Evolutionary conservation across 208 protist genomes (phyloP).

Genomic region (Herpetomonas muscarum): DNA sequence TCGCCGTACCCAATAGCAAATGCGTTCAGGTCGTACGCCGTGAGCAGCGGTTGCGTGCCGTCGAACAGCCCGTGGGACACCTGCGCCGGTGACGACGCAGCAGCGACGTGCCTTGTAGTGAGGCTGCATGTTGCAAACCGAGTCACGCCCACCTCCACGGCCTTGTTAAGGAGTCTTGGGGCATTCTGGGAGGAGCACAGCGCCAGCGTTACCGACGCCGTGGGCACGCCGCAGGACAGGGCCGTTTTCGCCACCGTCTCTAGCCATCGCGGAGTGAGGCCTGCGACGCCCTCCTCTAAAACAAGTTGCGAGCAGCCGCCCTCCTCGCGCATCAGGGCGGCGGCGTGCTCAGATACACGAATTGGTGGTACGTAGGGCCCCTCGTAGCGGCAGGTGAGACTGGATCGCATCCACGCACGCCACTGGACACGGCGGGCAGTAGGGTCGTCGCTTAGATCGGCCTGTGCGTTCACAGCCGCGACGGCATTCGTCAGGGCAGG

Average conservation of each 20-base stretch:
- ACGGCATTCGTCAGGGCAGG: slow-evolving; percentile 22
- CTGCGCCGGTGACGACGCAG: background rate
- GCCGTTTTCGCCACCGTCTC: slow-evolving; percentile 76
- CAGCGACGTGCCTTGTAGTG: background rate
- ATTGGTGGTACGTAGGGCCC: slow-evolving; percentile 63
- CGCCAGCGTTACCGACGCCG: slow-evolving; percentile 30
- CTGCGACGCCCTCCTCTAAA: slow-evolving; percentile 52
- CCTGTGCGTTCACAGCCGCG: background rate
- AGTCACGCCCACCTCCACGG: slow-evolving; percentile 33
- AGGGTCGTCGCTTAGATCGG: background rate
- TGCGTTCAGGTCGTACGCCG: no score
- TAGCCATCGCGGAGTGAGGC: slow-evolving; percentile 65
- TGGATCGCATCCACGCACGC: slow-evolving; percentile 77
- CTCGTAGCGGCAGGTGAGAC: slow-evolving; percentile 79
- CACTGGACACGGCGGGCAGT: slow-evolving; percentile 17
- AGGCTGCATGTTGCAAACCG: slow-evolving; percentile 33
- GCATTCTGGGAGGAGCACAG: slow-evolving; percentile 18
- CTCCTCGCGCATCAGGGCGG: slow-evolving; percentile 39
- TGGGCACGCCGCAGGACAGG: slow-evolving; percentile 52
- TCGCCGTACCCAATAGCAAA: no score
- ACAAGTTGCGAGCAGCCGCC: slow-evolving; percentile 41
- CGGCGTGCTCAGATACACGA: slow-evolving; percentile 57
- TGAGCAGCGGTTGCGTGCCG: no score
- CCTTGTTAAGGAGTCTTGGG: slow-evolving; percentile 8
- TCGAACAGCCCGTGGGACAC: background rate